Evolutionary conservation across 1,284 basidiomycete species (phyloP).

Genomic region (Xanthoconium separans): DNA sequence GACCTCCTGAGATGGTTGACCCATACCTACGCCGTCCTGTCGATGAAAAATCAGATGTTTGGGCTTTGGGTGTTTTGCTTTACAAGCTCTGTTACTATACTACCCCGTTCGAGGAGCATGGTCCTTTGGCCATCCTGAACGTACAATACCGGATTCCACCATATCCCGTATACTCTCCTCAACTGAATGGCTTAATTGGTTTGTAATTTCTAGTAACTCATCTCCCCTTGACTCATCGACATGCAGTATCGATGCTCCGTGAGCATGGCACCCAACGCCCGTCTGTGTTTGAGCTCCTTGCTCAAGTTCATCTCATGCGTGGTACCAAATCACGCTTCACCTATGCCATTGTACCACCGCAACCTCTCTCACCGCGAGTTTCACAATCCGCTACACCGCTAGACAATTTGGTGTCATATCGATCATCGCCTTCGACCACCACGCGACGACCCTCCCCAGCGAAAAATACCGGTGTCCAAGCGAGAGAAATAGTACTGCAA

Average conservation of each 20-base stretch:
- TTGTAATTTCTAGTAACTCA: slow-evolving; percentile 29
- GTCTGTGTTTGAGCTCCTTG: slow-evolving; percentile 77
- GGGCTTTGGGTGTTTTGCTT: slow-evolving; percentile 92
- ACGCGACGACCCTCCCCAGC: slow-evolving; percentile 17
- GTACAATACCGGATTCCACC: slow-evolving; percentile 94
- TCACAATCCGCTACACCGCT: slow-evolving; percentile 24
- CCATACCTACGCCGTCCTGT: slow-evolving; percentile 79
- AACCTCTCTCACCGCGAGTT: slow-evolving; percentile 45
- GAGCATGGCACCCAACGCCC: slow-evolving; percentile 85
- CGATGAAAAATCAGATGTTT: slow-evolving; percentile 95
- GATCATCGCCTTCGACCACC: slow-evolving; percentile 31
- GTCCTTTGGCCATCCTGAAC: slow-evolving; percentile 93
- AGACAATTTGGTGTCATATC: slow-evolving; percentile 42
- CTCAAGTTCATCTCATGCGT: slow-evolving; percentile 75
- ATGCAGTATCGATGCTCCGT: slow-evolving; percentile 79
- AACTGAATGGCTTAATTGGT: slow-evolving; percentile 89
- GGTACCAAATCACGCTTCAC: slow-evolving; percentile 79
- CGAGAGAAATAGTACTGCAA: slow-evolving; percentile 71
- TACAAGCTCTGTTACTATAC: slow-evolving; percentile 99
- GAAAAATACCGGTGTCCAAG: slow-evolving; percentile 51
- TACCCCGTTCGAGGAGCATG: slow-evolving; percentile 97
- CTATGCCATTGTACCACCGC: slow-evolving; percentile 56
- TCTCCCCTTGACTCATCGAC: slow-evolving; percentile 10
- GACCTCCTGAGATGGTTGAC: slow-evolving; percentile 99
- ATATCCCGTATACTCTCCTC: slow-evolving; percentile 88